Evolutionary conservation across 2,329 filamentous ascomycete genomes (phyloP), one percentile per base, ranked within the genome.

Genomic region (Fonsecaea monophora): DNA sequence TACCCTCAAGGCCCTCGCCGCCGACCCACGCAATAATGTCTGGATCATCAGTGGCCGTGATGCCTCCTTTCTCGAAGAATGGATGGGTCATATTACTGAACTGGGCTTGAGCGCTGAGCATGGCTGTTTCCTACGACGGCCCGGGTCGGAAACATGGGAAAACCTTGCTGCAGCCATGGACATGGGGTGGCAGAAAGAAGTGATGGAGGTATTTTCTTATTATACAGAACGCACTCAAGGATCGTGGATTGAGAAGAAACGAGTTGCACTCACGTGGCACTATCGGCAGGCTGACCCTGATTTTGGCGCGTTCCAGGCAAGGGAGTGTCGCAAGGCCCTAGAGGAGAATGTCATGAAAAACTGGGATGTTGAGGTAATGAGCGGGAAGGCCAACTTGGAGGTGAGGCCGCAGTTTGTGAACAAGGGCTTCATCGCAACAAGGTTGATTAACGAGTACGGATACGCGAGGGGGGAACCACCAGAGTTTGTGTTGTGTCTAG

Each of bases 41-140:
- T 99, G 95, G 95, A 96, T 99, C 76, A 97, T 99, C 75, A 96
- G 92, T 61, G 95, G 95, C 10, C 89, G 95, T 70, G 94, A 98
- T 74, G 93, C 97, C 76, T 90, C 90, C 7, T 99, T 99, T 80
- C 81, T 99, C 66, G 88, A 91, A 71, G 90, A 96, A 72, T 94
- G 94, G 82, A 89, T 98, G 77, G 95, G 94, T n/a, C 90, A 96
- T 79, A 96, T 98, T 71, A 78, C 87, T 1, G 89, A 91, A 75
- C 83, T 99, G 12, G 95, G 95, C n/a, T 90, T 99, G 75, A 96
- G 92, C 73, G 95, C 95, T 1, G 95, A 99, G 81, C 95, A 99
- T 76, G 95, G 95, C 60, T 97, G 93, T 75, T 99, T 98, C 78
- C 92, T 98, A 80, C 89, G 92, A 68, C 85, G 92, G 71, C 95